Evolutionary conservation across 305 asterid genomes (phyloP).

Genomic region (Fraxinus nigra): DNA sequence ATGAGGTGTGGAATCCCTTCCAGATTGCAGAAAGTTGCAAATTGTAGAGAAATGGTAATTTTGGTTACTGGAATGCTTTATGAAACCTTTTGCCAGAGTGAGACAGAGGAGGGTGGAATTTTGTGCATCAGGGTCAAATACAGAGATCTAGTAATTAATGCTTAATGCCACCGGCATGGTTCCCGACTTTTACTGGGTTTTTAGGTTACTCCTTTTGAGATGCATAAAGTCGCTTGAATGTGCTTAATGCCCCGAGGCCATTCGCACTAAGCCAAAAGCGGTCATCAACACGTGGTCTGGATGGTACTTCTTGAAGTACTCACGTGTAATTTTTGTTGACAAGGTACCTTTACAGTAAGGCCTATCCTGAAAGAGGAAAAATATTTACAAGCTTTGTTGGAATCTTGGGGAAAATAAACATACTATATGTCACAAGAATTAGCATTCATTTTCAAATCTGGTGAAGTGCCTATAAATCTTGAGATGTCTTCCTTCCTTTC

Average conservation of each 20-base stretch:
- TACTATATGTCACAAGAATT: background rate
- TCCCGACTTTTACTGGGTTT: background rate
- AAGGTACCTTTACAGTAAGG: constrained; percentile 8
- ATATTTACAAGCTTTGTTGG: background rate
- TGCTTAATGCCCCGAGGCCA: background rate
- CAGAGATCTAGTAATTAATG: background rate
- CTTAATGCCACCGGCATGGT: background rate
- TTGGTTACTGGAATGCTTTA: background rate
- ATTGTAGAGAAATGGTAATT: background rate
- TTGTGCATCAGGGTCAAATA: background rate
- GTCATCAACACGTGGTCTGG: background rate
- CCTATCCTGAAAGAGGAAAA: background rate
- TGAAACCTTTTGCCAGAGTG: background rate
- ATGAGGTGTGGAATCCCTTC: background rate
- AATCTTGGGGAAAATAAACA: background rate
- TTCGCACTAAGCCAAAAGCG: background rate
- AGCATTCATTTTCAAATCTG: background rate
- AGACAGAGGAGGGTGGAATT: background rate
- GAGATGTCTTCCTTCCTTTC: background rate
- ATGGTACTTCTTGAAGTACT: constrained; percentile 7
- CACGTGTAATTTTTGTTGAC: background rate
- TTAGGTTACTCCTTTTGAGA: background rate
- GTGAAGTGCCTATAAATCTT: background rate
- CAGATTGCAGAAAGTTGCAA: background rate
- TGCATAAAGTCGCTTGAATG: background rate